Percentiles rank a stretch among this genome's conserved stretches.
Evolutionary conservation across 2,329 filamentous ascomycete genomes (phyloP).

Genomic region (Hymenoscyphus fraxineus): DNA sequence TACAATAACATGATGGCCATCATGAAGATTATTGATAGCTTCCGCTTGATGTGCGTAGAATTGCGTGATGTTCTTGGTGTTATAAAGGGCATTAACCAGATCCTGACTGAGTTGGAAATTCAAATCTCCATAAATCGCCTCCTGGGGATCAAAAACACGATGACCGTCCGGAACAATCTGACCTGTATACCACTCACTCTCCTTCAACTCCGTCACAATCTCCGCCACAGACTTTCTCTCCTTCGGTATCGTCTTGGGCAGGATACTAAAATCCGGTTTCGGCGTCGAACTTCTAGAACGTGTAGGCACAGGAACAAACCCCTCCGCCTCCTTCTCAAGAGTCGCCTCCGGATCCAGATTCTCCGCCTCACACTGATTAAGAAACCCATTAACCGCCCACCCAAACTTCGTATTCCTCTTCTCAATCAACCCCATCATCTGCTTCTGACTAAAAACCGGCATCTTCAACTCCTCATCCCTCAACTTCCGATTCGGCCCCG

Average conservation of each 20-base stretch:
- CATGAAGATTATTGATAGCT: constrained; percentile 82
- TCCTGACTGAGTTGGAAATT: constrained; percentile 84
- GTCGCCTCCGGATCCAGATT: constrained; percentile 63
- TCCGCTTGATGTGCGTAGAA: constrained; percentile 91
- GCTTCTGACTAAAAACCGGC: constrained; percentile 88
- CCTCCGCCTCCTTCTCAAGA: constrained; percentile 55
- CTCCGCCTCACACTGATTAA: constrained; percentile 67
- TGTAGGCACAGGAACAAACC: constrained; percentile 60
- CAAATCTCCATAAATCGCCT: constrained; percentile 76
- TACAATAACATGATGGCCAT: constrained; percentile 83
- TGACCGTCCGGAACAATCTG: constrained; percentile 94
- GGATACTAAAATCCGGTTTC: constrained; percentile 39
- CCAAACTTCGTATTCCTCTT: constrained; percentile 83
- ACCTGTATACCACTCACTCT: constrained; percentile 79
- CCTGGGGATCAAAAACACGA: constrained; percentile 82
- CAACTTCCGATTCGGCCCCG: constrained; percentile 63
- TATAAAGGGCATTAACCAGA: constrained; percentile 94
- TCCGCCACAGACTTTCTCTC: constrained; percentile 78
- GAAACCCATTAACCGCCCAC: constrained; percentile 70
- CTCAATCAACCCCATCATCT: constrained; percentile 85
- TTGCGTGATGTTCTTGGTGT: constrained; percentile 78
- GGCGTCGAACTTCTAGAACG: constrained; percentile 38
- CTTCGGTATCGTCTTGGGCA: constrained; percentile 71
- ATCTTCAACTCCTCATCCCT: constrained; percentile 80
- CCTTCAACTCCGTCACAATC: constrained; percentile 80